Evolutionary conservation across 2,329 filamentous ascomycete species (phyloP), one percentile per base, ranked within the genome.

Genomic region (Emericellopsis cladophorae): DNA sequence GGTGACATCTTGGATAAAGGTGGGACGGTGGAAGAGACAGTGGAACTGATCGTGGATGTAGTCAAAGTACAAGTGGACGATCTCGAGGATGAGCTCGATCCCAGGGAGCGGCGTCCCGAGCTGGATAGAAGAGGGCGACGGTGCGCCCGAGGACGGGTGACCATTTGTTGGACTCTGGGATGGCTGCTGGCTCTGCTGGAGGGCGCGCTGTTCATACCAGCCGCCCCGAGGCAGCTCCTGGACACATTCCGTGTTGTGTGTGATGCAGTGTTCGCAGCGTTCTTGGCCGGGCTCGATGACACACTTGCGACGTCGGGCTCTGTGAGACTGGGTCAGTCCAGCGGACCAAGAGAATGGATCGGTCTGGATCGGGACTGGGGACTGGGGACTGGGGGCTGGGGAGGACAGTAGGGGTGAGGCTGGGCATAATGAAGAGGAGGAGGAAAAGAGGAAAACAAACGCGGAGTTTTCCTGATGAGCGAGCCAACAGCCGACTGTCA

Each of bases 11-110:
- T 52, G 46, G 29, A 49, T 41, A 37, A 50, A 51, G 42, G 46
- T 53, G 2, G 52, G 51, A 33, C 50, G 46, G 42, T 60, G 57
- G 43, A 59, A 60, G 37, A 60, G 47, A 10, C 53, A 53, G 44
- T 60, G 57, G 37, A 57, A 58, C 44, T 56, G 51, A 40, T 59
- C 56, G 46, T 60, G 57, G 36, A 60, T 55, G 44, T 52, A 54
- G 35, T 50, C 46, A 38, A 60, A 52, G 42, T 63, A 60, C 8
- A 57, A 50, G 37, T 59, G 53, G 22, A 55, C 49, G 31, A 54
- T 42, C 36, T 56, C 52, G 36, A 49, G 41, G 24, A 42, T 41
- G 39, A 49, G 37, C 12, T 44, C 40, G 37, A 49, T 39, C 32
- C 42, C 42, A 31, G 48, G 48, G 31, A 50, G 41, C 22, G 15